Percentiles rank a stretch among this genome's conserved stretches.
phyloP scores from a whole-genome alignment of 1,284 basidiomycete species.

The Athelia psychrophila region DNA sequence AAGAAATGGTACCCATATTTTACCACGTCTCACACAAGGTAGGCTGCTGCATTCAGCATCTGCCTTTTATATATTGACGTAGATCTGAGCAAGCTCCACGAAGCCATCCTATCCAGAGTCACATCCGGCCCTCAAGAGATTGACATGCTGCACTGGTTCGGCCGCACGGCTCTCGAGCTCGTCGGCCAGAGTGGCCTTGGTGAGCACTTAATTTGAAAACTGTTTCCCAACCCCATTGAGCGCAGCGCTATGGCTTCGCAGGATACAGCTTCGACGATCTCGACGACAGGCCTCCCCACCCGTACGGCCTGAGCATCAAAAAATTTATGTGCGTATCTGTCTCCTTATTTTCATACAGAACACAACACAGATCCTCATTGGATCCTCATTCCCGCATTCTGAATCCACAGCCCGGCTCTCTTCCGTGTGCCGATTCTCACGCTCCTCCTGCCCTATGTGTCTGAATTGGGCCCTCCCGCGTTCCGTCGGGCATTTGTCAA shows the following conservation, averaged over 20 bases:
- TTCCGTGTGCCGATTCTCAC: conserved; percentile 17
- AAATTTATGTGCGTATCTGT: not conserved
- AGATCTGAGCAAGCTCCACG: conserved; percentile 15
- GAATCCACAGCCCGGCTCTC: not conserved
- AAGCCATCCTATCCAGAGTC: conserved; percentile 16
- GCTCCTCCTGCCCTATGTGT: conserved; percentile 27
- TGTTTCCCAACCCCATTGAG: not conserved
- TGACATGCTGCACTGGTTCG: conserved; percentile 38
- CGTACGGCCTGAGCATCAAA: not conserved
- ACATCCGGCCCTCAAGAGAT: conserved; percentile 23
- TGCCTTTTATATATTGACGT: not conserved
- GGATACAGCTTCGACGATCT: not conserved
- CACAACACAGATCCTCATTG: too few relatives aligned
- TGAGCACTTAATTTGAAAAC: not conserved
- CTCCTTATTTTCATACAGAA: not conserved
- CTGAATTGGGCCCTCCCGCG: conserved; percentile 29
- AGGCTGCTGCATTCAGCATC: conserved; percentile 6
- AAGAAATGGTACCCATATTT: conserved; percentile 38
- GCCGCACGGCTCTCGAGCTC: conserved; percentile 31
- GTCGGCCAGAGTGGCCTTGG: conserved; percentile 20
- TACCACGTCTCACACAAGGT: conserved; percentile 28
- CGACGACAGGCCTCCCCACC: not conserved
- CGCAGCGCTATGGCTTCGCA: not conserved
- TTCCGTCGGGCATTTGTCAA: conserved; percentile 35
- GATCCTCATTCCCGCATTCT: too few relatives aligned